phyloP scores from a whole-genome alignment of 345 rosid genomes.

The Cochlearia excelsa region DNA sequence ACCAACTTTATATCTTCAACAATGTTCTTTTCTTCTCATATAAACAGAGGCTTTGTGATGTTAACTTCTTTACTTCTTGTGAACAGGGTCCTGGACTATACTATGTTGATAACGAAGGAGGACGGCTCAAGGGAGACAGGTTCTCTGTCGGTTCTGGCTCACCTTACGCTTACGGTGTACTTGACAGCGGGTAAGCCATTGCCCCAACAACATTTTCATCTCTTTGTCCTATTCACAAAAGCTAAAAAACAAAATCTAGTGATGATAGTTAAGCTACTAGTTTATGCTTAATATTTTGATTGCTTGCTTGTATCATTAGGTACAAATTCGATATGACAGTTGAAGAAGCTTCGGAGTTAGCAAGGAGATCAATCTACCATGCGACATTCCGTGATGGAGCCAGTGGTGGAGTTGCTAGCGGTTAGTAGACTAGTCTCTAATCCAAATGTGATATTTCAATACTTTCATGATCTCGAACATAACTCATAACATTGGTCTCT shows the following conservation, averaged over 20 bases:
- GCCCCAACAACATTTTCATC: not conserved
- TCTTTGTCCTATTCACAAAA: not conserved
- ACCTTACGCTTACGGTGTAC: constrained; percentile 96
- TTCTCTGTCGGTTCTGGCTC: constrained; percentile 99
- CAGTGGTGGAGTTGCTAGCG: constrained; percentile 99
- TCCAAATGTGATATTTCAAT: constrained; percentile 2
- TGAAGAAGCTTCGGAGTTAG: constrained; percentile 93
- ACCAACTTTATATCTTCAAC: constrained; percentile 15
- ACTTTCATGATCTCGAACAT: constrained; percentile 6
- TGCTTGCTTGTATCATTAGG: constrained; percentile 38
- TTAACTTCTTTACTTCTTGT: not conserved
- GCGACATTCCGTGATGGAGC: constrained; percentile 99
- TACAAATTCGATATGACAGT: constrained; percentile 79
- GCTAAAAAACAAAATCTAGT: not conserved
- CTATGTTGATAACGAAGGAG: constrained; percentile 98
- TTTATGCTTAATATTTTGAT: constrained; percentile 1
- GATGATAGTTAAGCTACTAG: not conserved
- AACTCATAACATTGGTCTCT: constrained; percentile 8
- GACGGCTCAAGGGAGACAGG: constrained; percentile 88
- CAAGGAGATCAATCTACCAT: constrained; percentile 92
- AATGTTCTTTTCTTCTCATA: constrained; percentile 16
- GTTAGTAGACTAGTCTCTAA: constrained; percentile 38
- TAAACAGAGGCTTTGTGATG: constrained; percentile 5
- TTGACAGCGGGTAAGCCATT: constrained; percentile 78
- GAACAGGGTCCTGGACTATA: constrained; percentile 94